phyloP scores from a whole-genome alignment of 495 filamentous ascomycete species.

The Pyronema domesticum region DNA sequence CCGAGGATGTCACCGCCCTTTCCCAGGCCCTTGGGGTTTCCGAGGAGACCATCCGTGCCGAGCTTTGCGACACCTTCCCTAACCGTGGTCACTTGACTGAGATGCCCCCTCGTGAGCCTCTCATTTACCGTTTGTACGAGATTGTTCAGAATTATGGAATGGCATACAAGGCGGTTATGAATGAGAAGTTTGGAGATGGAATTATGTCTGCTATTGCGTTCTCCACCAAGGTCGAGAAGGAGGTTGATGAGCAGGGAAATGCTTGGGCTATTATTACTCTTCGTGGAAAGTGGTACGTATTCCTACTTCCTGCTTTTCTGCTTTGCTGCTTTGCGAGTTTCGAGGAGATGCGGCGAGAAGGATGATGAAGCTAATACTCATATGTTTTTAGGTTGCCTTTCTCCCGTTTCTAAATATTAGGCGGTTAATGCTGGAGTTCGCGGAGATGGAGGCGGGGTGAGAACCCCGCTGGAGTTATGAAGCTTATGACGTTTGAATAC shows the following conservation, averaged over 20 bases:
- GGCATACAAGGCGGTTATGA: conserved; percentile 88
- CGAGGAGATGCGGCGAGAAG: too few species aligned
- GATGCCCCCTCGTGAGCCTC: conserved; percentile 85
- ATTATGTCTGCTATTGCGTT: conserved; percentile 98
- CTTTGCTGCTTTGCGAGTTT: too few species aligned
- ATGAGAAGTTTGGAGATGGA: conserved; percentile 97
- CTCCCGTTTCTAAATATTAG: too few species aligned
- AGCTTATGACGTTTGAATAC: too few species aligned
- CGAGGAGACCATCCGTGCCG: conserved; percentile 36
- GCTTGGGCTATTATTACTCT: conserved; percentile 82
- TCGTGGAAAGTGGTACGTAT: conserved; percentile 76
- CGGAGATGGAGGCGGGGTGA: too few species aligned
- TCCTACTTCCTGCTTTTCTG: background rate
- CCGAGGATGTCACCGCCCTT: conserved; percentile 60
- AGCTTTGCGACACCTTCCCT: conserved; percentile 50
- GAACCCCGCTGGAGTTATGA: too few species aligned
- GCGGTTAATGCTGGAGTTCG: too few species aligned
- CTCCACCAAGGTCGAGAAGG: conserved; percentile 86
- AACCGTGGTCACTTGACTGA: conserved; percentile 69
- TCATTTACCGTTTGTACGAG: conserved; percentile 90
- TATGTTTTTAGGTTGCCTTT: too few species aligned
- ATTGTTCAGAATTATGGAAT: conserved; percentile 97
- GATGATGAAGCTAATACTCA: too few species aligned
- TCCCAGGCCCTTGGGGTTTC: conserved; percentile 47
- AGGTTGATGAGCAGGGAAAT: conserved; percentile 66